Evolutionary conservation across 345 rosid species (phyloP).

Genomic region (Eucalyptus viminalis): DNA sequence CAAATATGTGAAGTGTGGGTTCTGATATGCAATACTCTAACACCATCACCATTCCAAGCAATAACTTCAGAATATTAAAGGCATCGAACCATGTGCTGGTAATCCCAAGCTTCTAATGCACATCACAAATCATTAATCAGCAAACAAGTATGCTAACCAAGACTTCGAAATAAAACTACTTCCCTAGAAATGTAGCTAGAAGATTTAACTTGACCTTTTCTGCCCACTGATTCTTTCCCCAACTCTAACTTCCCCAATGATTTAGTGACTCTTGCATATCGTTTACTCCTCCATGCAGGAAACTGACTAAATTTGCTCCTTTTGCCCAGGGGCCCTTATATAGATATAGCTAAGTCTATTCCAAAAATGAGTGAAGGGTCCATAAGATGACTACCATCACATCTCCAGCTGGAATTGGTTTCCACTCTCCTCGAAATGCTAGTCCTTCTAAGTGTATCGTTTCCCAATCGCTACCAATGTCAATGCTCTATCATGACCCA

Average conservation of each 20-base stretch:
- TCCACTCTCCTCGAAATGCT: not conserved
- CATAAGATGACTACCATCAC: not conserved
- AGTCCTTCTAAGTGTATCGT: not conserved
- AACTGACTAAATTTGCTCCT: not conserved
- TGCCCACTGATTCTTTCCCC: not conserved
- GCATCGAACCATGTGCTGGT: not conserved
- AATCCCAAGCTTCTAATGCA: not conserved
- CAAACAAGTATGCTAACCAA: not conserved
- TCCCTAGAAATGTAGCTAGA: not conserved
- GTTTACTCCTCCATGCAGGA: not conserved
- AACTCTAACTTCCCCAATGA: not conserved
- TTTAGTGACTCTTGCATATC: not conserved
- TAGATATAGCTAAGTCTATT: not conserved
- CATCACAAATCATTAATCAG: not conserved
- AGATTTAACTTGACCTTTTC: not conserved
- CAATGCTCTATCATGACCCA: not conserved
- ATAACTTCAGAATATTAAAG: not conserved
- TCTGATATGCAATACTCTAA: not conserved
- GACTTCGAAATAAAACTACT: not conserved
- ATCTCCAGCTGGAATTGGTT: not conserved
- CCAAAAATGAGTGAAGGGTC: not conserved
- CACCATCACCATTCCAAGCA: not conserved
- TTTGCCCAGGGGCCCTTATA: not conserved
- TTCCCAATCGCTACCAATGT: not conserved
- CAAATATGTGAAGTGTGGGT: not conserved